Base-by-base conservation (phyloP, 2,329 filamentous ascomycete species). In the Furcasterigmium furcatum region DNA sequence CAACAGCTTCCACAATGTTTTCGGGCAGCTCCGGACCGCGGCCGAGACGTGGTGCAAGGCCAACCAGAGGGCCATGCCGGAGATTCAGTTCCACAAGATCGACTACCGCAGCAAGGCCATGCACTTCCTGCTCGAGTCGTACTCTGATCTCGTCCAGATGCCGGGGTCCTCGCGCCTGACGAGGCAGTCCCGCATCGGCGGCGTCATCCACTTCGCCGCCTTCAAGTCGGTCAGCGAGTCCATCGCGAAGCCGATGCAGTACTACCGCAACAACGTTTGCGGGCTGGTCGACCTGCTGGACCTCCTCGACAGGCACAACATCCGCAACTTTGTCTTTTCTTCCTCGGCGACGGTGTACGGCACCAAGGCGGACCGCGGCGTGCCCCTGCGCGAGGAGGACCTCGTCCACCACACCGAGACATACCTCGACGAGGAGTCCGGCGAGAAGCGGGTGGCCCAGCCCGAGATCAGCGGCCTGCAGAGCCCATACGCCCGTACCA, bases 191-290 rank as follows among this genome's bases (percentile, higher is more conserved):
- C 71, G 66, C 24, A 82, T 85, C 49, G 66, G 68, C 1, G 82
- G 80, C 1, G 80, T 86, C n/a, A 84, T 87, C 46, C 83, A 87
- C 56, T 86, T 86, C 52, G 83, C 83, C 13, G 83, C 83, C 1
- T 79, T 79, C 68, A 86, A 86, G 59, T 80, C 82, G 3, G 81
- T 85, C 0, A 74, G 75, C 21, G 82, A 87, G 54, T 84, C 79
- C 36, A 84, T 85, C 49, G 61, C 65, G 21, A 66, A 71, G 47
- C 82, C 82, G 1, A 62, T 86, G 46, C 75, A 76, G 47, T 87
- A 87, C 62, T 87, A 86, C 62, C 72, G 73, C 48, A 87, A 86
- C 67, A 87, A 87, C 49, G 80, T 86, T 25, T 77, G 75, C 53
- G 83, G 82, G 1, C 65, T 86, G 5, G 70, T 86, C 40, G 72